These are phyloP conservation scores for Trametes gibbosa DNA, from an alignment of 768 basidiomycete genomes.

Conservation along the genomic window DNA sequence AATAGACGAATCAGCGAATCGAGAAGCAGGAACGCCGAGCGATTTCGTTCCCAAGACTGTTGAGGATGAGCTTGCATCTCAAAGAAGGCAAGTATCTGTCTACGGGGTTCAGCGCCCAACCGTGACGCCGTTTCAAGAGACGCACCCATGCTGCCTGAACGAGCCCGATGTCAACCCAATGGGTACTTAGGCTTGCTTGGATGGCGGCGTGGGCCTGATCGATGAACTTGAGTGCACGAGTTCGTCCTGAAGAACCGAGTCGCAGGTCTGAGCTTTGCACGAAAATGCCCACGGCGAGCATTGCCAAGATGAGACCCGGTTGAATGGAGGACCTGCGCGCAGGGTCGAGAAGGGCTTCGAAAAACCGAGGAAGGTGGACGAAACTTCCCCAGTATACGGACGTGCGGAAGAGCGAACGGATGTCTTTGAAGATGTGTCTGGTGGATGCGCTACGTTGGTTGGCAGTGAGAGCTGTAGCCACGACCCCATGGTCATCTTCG, in stretches of 20 bases:
- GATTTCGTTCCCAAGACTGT: constrained; percentile 49
- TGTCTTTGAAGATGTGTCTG: constrained; percentile 47
- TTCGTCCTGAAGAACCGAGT: constrained; percentile 43
- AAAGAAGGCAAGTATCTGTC: constrained; percentile 64
- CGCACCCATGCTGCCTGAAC: constrained; percentile 65
- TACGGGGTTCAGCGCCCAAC: no score
- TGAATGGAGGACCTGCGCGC: constrained; percentile 52
- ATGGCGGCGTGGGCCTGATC: constrained; percentile 70
- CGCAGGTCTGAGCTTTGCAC: constrained; percentile 65
- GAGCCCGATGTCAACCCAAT: constrained; percentile 70
- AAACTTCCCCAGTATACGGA: constrained; percentile 75
- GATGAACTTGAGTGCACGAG: constrained; percentile 54
- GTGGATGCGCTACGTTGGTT: constrained; percentile 43
- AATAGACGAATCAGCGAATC: constrained; percentile 64
- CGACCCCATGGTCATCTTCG: background rate
- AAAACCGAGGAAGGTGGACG: constrained; percentile 67
- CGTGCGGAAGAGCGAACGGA: constrained; percentile 59
- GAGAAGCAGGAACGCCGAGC: constrained; percentile 57
- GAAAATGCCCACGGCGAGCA: constrained; percentile 63
- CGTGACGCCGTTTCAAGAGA: no score
- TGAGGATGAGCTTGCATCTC: constrained; percentile 67
- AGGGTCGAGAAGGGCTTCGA: constrained; percentile 54
- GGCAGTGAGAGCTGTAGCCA: background rate
- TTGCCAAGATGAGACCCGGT: constrained; percentile 59
- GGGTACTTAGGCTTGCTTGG: constrained; percentile 65